Conservation (phyloP, 2,329 filamentous ascomycete genomes). For the Talaromyces sp. region DNA sequence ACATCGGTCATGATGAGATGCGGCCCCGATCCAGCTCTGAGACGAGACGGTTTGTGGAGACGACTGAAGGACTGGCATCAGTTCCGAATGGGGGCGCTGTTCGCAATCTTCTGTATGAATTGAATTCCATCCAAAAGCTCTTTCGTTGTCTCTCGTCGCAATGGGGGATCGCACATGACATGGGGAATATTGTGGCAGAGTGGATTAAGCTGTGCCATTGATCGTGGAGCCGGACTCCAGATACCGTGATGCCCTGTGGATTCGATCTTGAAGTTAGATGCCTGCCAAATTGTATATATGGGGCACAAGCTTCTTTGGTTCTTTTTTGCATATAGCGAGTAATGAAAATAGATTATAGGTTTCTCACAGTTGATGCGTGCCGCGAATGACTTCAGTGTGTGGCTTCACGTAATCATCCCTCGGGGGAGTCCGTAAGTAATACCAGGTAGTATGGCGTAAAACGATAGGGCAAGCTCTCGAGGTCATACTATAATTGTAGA, state of each 20-base stretch:
- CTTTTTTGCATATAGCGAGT: too few species aligned
- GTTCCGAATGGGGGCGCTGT: constrained; percentile 27
- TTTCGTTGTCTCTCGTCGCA: constrained; percentile 49
- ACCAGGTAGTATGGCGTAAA: too few species aligned
- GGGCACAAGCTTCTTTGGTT: too few species aligned
- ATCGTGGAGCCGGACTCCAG: background rate
- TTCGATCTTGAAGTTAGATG: too few species aligned
- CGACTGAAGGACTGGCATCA: constrained; percentile 23
- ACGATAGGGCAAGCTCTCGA: too few species aligned
- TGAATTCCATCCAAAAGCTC: constrained; percentile 52
- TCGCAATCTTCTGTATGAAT: constrained; percentile 50
- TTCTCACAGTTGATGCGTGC: too few species aligned
- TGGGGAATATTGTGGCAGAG: constrained; percentile 48
- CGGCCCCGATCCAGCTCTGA: constrained; percentile 34
- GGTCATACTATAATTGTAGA: too few species aligned
- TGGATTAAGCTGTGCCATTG: constrained; percentile 50
- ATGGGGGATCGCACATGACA: constrained; percentile 51
- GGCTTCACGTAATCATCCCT: too few species aligned
- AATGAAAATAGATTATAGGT: too few species aligned
- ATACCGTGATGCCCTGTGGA: background rate
- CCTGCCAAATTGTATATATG: too few species aligned
- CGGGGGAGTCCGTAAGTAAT: too few species aligned
- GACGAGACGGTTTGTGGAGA: constrained; percentile 42
- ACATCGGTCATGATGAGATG: constrained; percentile 29
- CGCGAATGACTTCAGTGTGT: too few species aligned